Conservation (phyloP, 2,329 filamentous ascomycete genomes). For the Epicoccum nigrum region DNA sequence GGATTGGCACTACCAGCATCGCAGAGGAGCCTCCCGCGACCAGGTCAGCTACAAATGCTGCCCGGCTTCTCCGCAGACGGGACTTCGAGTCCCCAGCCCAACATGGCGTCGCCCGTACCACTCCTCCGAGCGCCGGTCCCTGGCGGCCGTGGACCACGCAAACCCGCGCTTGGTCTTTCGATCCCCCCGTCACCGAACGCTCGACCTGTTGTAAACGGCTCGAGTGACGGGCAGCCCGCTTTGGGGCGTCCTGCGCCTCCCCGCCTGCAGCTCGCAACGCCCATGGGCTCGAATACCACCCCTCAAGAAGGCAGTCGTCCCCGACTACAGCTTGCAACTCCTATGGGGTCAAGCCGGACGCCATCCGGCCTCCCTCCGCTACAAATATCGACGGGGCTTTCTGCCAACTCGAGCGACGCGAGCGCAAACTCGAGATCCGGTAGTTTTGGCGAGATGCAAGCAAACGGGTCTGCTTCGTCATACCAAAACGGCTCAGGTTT, state of each 20-base stretch:
- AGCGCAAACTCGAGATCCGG: conserved; percentile 83
- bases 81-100: conserved; percentile 41
- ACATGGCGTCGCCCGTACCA: conserved; percentile 78
- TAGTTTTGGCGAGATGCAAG: conserved; percentile 81
- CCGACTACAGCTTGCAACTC: conserved; percentile 86
- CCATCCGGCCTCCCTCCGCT: conserved; percentile 67
- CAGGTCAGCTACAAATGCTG: conserved; percentile 33
- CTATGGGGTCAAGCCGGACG: conserved; percentile 77
- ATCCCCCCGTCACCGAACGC: conserved; percentile 87
- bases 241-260: conserved; percentile 67
- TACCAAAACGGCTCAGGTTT: conserved; percentile 80
- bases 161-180: conserved; percentile 82
- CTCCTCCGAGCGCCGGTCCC: conserved; percentile 84
- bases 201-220: conserved; percentile 74
- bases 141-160: conserved; percentile 66
- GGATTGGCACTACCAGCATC: neutral
- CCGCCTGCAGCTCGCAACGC: conserved; percentile 84
- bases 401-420: conserved; percentile 79
- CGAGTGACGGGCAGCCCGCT: conserved; percentile 47
- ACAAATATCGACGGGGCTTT: conserved; percentile 59
- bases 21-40: neutral
- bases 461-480: conserved; percentile 85
- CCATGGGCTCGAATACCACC: conserved; percentile 78
- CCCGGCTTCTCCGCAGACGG: conserved; percentile 28
- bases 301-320: conserved; percentile 75